Conservation (phyloP, 78 protist genomes). For the Guillardia theta region DNA sequence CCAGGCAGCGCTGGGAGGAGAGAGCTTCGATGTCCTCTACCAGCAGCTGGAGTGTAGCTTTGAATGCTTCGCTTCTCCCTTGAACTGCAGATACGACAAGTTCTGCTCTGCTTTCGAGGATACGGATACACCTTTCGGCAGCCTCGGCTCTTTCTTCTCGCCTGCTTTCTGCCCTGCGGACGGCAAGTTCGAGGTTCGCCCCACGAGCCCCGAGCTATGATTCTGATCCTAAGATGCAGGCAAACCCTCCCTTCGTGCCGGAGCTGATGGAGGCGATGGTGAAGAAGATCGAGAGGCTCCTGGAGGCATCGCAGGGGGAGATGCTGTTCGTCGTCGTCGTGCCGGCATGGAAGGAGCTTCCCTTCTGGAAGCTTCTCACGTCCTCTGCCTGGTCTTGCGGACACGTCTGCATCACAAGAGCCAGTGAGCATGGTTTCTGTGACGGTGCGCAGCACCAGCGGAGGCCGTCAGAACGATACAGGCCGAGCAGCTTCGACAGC, state of each 20-base stretch:
- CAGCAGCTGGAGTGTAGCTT: background rate
- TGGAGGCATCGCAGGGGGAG: background rate
- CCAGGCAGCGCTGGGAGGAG: slow-evolving; percentile 7
- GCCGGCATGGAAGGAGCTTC: background rate
- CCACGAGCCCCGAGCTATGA: too few relatives aligned
- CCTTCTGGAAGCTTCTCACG: background rate
- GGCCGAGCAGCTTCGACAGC: background rate
- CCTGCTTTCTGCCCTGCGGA: background rate
- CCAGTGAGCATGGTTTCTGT: background rate
- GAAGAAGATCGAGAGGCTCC: background rate
- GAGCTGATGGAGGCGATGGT: background rate
- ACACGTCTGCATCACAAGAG: background rate
- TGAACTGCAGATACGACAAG: background rate
- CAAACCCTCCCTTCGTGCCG: slow-evolving; percentile 11
- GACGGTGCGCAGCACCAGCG: slow-evolving; percentile 25
- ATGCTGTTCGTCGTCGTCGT: background rate
- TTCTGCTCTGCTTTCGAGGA: slow-evolving; percentile 1
- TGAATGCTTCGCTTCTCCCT: background rate
- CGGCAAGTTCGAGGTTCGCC: background rate
- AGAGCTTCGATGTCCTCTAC: background rate
- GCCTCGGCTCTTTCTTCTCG: background rate
- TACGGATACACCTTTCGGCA: background rate
- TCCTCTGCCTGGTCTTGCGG: background rate
- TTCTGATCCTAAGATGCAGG: too few relatives aligned
- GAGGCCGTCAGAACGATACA: background rate